Evolutionary conservation across 495 filamentous ascomycete species (phyloP), one percentile per base, ranked within the genome.

Genomic region (Talaromyces borbonicus): DNA sequence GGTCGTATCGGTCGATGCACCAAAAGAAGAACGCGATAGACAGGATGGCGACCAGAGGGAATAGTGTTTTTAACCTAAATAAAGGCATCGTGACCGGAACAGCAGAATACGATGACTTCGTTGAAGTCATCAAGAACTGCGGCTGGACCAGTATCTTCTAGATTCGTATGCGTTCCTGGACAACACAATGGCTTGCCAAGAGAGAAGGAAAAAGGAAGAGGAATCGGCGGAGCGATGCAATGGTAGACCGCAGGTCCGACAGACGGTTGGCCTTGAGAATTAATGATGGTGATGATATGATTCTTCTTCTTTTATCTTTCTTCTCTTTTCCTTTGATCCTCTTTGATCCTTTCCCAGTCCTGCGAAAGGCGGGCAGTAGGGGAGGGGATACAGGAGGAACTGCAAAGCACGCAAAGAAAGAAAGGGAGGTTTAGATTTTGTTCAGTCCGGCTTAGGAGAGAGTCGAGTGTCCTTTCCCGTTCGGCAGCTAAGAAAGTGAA

Each of bases 21-120:
- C 56, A 69, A 57, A 71, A 71, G 53, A 71, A 71, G 31, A 71
- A 51, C 32, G 59, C 68, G 46, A 71, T 68, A 18, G 65, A 66
- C 45, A 67, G 48, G 50, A 71, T 53, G 44, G 65, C 65, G 47
- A 68, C 49, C 36, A 71, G 53, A 49, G 68, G 68, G 30, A 71
- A 68, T 8, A 62, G 53, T 46, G 66, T 71, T 61, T 67, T 69
- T 39, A 66, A 53, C 47, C 68, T 59, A 51, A 71, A 60, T 26
- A 67, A 53, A 55, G 68, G 62, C 68, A 71, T 69, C 51, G 56
- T 71, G 61, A 55, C 45, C 51, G 61, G 38, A 40, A 8, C 52
- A 54, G 50, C 53, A 48, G 53, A 47, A 42, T 31, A 49, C 12
- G 52, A 44, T 46, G 50, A 48, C 46, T 49, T 39, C 31, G 40